phyloP scores from a whole-genome alignment of 192 early-diverging fungal genomes.

The Coemansia sp. region DNA sequence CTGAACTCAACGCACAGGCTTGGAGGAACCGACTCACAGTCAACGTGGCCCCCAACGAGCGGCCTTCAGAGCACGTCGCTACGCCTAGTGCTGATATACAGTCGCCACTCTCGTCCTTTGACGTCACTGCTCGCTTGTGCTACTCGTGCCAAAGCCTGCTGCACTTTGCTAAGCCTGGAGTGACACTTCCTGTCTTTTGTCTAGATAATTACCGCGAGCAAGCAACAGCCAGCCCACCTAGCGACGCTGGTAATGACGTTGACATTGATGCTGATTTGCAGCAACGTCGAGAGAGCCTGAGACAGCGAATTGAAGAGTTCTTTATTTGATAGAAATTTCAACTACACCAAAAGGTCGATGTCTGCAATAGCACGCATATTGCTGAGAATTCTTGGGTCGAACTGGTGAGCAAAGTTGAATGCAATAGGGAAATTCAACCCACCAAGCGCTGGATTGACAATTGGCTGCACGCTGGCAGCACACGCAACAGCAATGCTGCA shows the following conservation, averaged over 20 bases:
- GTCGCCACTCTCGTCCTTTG: background rate
- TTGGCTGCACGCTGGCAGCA: background rate
- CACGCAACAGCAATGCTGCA: background rate
- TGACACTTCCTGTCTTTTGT: slow-evolving; percentile 38
- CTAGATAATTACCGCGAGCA: slow-evolving; percentile 14
- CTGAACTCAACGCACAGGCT: slow-evolving; percentile 50
- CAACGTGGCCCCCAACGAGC: slow-evolving; percentile 5
- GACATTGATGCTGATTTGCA: background rate
- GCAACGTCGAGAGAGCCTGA: slow-evolving; percentile 51
- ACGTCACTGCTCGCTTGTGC: slow-evolving; percentile 31
- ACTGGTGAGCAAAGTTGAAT: slow-evolving; percentile 12
- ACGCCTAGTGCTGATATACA: slow-evolving; percentile 1
- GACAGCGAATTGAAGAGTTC: slow-evolving; percentile 68
- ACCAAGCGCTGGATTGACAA: slow-evolving; percentile 1
- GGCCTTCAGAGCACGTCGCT: background rate
- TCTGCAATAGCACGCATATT: background rate
- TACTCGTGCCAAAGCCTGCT: slow-evolving; percentile 49
- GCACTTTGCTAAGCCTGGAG: slow-evolving; percentile 28
- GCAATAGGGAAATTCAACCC: background rate
- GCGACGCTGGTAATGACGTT: background rate
- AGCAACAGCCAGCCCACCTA: background rate
- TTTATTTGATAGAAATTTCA: slow-evolving; percentile 39
- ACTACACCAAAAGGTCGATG: background rate
- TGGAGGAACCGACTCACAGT: slow-evolving; percentile 49
- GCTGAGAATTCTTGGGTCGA: background rate